Evolutionary conservation across 345 rosid species (phyloP).

Genomic region (Syzygium jambos): DNA sequence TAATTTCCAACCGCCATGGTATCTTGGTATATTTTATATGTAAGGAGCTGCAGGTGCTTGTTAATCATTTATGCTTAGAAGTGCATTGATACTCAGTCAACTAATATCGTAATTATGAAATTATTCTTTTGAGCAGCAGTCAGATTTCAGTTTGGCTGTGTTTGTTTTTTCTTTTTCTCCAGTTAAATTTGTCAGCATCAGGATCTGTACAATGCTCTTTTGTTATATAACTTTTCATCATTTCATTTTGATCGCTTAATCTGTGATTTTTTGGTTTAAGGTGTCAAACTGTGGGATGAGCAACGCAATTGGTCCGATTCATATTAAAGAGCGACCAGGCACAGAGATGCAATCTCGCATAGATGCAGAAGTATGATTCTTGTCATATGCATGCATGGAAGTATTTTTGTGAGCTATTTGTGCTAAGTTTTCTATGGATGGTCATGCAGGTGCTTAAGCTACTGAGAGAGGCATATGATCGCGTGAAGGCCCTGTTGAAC

Average conservation of each 20-base stretch:
- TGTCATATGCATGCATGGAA: neutral
- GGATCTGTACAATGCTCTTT: neutral
- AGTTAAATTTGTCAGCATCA: neutral
- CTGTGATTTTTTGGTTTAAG: slow-evolving; percentile 16
- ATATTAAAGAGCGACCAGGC: slow-evolving; percentile 88
- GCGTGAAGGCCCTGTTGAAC: slow-evolving; percentile 71
- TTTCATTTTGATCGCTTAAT: neutral
- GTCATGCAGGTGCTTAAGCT: slow-evolving; percentile 73
- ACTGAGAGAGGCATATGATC: slow-evolving; percentile 91
- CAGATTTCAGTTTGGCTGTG: neutral
- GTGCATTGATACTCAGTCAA: neutral
- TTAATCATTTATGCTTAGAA: neutral
- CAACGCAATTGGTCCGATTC: slow-evolving; percentile 82
- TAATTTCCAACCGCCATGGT: slow-evolving; percentile 1
- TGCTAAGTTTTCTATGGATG: slow-evolving; percentile 5
- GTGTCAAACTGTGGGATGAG: slow-evolving; percentile 97
- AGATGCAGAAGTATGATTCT: slow-evolving; percentile 75
- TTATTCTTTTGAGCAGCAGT: neutral
- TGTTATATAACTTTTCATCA: neutral
- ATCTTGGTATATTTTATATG: neutral
- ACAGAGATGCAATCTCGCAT: slow-evolving; percentile 95
- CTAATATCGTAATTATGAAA: neutral
- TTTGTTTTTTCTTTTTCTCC: neutral
- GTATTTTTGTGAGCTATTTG: neutral
- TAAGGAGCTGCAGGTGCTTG: neutral